Percentiles rank a stretch among this genome's conserved stretches.
Conservation (phyloP, 805 yeast genomes). For the Metschnikowia peoriensis region DNA sequence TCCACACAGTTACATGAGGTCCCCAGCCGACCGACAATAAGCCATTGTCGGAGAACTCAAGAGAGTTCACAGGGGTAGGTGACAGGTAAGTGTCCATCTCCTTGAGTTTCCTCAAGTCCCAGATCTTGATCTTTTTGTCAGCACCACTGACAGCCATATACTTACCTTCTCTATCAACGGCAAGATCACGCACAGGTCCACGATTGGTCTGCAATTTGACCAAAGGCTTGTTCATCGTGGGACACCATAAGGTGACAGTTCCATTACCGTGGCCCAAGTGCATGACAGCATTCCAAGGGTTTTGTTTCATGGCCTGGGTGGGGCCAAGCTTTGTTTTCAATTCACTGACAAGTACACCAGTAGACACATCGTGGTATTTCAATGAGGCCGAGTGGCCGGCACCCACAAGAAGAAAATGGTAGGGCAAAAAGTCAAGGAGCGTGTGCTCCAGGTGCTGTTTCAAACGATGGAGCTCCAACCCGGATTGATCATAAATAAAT, state of each 20-base stretch:
- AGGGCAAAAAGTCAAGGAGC: slow-evolving; percentile 82
- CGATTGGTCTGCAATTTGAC: slow-evolving; percentile 77
- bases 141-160: slow-evolving; percentile 94
- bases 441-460: slow-evolving; percentile 88
- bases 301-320: slow-evolving; percentile 80
- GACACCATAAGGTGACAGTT: slow-evolving; percentile 91
- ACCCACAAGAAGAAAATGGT: slow-evolving; percentile 82
- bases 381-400: slow-evolving; percentile 88
- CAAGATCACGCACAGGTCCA: slow-evolving; percentile 84
- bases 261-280: slow-evolving; percentile 94
- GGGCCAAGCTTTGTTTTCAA: slow-evolving; percentile 87
- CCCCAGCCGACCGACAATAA: slow-evolving; percentile 91
- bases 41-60: slow-evolving; percentile 85
- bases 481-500: slow-evolving; percentile 86
- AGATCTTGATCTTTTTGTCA: slow-evolving; percentile 78
- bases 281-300: slow-evolving; percentile 94
- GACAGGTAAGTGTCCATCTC: slow-evolving; percentile 66
- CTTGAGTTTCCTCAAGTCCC: slow-evolving; percentile 88
- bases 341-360: slow-evolving; percentile 84
- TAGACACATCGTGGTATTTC: slow-evolving; percentile 92
- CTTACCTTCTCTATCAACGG: slow-evolving; percentile 86
- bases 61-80: slow-evolving; percentile 82
- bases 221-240: slow-evolving; percentile 79
- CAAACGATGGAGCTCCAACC: slow-evolving; percentile 87
- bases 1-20: slow-evolving; percentile 93